Conservation (phyloP, 768 basidiomycete species). For the Lactarius tabidus region DNA sequence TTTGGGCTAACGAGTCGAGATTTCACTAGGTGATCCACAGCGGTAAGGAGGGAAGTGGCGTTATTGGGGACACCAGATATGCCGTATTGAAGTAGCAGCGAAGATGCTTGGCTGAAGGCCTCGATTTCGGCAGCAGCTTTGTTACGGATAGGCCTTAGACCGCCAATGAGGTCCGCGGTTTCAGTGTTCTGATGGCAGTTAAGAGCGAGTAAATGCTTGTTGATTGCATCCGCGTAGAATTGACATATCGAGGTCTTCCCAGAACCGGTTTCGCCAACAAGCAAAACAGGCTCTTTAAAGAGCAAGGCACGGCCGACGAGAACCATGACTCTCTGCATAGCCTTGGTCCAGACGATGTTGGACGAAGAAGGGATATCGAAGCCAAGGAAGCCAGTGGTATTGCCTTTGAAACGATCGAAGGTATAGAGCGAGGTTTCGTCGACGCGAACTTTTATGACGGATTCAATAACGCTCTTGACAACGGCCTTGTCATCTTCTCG, state of each 20-base stretch:
- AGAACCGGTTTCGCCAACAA: conserved; percentile 96
- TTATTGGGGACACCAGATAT: conserved; percentile 31
- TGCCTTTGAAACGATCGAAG: conserved; percentile 40
- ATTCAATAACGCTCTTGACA: conserved; percentile 92
- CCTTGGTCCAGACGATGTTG: conserved; percentile 84
- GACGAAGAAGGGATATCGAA: conserved; percentile 46
- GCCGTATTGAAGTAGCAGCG: conserved; percentile 42
- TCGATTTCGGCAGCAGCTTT: conserved; percentile 53
- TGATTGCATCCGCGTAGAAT: conserved; percentile 65
- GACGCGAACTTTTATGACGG: conserved; percentile 81
- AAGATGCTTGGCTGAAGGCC: conserved; percentile 40
- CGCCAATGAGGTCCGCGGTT: conserved; percentile 94
- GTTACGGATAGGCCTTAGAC: conserved; percentile 84
- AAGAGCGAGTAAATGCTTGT: conserved; percentile 61
- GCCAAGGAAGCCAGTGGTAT: conserved; percentile 49
- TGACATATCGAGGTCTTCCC: conserved; percentile 98
- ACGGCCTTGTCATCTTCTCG: conserved; percentile 78
- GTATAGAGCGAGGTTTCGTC: conserved; percentile 69
- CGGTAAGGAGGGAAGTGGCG: conserved; percentile 29
- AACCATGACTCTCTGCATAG: conserved; percentile 87
- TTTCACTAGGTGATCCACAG: conserved; percentile 28
- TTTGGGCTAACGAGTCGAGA: conserved; percentile 16
- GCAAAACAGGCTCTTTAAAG: conserved; percentile 89
- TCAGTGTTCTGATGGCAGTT: conserved; percentile 99
- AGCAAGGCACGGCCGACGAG: conserved; percentile 80